These are phyloP conservation scores for Quercus rubra DNA, from an alignment of 306 rosid species.

Conservation along the genomic window DNA sequence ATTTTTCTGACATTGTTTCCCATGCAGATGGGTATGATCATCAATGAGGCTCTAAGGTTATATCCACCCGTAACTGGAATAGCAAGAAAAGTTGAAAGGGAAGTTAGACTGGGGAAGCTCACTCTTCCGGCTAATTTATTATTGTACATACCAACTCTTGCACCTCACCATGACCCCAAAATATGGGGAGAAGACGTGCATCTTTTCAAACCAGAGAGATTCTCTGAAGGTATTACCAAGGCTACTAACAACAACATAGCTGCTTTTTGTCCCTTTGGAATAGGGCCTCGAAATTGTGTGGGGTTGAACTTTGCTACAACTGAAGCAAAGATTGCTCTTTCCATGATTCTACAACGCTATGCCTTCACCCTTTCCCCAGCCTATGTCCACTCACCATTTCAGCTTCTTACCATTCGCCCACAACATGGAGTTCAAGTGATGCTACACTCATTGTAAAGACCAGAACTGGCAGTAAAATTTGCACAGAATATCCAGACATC, in stretches of 20 bases:
- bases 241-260: constrained; percentile 16
- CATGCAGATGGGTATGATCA: constrained; percentile 26
- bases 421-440: constrained; percentile 22
- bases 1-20: too few relatives aligned
- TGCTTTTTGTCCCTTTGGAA: constrained; percentile 21
- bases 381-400: constrained; percentile 24
- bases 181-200: constrained; percentile 29
- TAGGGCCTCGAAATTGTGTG: constrained; percentile 20
- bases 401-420: constrained; percentile 10
- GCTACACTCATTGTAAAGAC: neutral
- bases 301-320: constrained; percentile 18
- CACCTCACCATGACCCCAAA: constrained; percentile 22
- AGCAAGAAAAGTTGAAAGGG: neutral
- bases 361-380: constrained; percentile 16
- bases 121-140: constrained; percentile 18
- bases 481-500: too few relatives aligned
- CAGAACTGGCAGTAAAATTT: too few relatives aligned
- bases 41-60: constrained; percentile 26
- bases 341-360: constrained; percentile 26
- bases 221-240: constrained; percentile 15
- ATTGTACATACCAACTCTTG: neutral
- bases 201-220: constrained; percentile 26
- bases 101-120: constrained; percentile 16
- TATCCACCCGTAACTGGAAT: constrained; percentile 5
- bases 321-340: constrained; percentile 18